A percentile compares a stretch with the other conserved stretches of the same genome.
phyloP scores from a whole-genome alignment of 768 basidiomycete species.

The Tricholoma terreum region DNA sequence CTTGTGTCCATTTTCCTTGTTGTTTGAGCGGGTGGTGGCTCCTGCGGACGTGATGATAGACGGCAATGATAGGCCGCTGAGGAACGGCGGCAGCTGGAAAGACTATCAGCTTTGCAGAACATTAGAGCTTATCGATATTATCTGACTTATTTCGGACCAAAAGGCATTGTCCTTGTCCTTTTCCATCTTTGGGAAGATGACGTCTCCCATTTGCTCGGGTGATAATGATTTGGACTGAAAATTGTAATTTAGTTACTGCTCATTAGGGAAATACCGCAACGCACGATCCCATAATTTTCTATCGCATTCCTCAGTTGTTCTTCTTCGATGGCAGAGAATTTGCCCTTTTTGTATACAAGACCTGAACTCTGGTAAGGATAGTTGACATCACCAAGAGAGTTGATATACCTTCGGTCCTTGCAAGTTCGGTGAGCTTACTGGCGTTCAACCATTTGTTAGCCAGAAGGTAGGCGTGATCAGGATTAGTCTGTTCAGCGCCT shows the following conservation, averaged over 20 bases:
- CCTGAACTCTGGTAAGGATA: conserved; percentile 38
- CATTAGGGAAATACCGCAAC: conserved; percentile 20
- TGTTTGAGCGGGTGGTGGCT: conserved; percentile 64
- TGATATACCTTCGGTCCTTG: conserved; percentile 57
- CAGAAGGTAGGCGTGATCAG: conserved; percentile 64
- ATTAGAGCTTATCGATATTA: background rate
- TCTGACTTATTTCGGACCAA: conserved; percentile 79
- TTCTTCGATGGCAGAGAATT: conserved; percentile 79
- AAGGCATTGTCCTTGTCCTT: conserved; percentile 63
- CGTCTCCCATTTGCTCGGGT: conserved; percentile 52
- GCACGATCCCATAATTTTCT: conserved; percentile 55
- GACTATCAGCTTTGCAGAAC: conserved; percentile 5
- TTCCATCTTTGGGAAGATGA: conserved; percentile 68
- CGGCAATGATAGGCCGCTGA: conserved; percentile 75
- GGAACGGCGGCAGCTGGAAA: conserved; percentile 63
- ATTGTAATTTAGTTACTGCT: background rate
- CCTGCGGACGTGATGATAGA: conserved; percentile 79
- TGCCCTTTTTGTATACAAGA: conserved; percentile 84
- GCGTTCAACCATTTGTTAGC: conserved; percentile 80
- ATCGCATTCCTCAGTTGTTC: conserved; percentile 63
- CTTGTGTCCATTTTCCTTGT: conserved; percentile 66
- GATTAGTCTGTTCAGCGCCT: conserved; percentile 38
- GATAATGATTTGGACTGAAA: conserved; percentile 48
- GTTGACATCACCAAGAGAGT: background rate
- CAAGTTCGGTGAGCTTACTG: conserved; percentile 64